These are phyloP conservation scores for Chytridiales sp. DNA, from an alignment of 371 early-diverging fungal species.

Conservation along the genomic window DNA sequence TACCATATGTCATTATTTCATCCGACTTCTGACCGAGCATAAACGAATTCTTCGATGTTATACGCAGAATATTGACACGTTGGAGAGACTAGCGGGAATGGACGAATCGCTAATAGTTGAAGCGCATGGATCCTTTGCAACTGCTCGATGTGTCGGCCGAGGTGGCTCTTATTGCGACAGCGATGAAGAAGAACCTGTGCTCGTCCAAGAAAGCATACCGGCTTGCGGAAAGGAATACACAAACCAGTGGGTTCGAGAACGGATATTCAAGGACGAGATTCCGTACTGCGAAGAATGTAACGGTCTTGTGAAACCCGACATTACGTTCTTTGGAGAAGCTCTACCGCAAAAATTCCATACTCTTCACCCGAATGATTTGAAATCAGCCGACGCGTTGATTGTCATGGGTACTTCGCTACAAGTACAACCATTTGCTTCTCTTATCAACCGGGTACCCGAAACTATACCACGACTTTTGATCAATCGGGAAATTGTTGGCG, in stretches of 20 bases:
- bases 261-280: conserved; percentile 54
- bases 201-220: conserved; percentile 22
- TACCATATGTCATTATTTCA: conserved; percentile 84
- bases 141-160: conserved; percentile 70
- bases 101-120: conserved; percentile 74
- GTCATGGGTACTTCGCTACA: conserved; percentile 80
- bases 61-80: conserved; percentile 95
- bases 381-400: conserved; percentile 76
- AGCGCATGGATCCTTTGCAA: conserved; percentile 91
- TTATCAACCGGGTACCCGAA: conserved; percentile 64
- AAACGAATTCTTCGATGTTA: conserved; percentile 77
- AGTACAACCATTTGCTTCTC: conserved; percentile 81
- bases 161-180: conserved; percentile 6
- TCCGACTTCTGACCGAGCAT: conserved; percentile 69
- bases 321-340: conserved; percentile 92
- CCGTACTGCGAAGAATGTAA: conserved; percentile 67
- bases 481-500: conserved; percentile 80
- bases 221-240: conserved; percentile 50
- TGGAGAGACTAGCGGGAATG: conserved; percentile 86
- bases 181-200: not conserved
- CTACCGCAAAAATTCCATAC: conserved; percentile 77
- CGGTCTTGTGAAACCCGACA: conserved; percentile 86
- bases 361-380: conserved; percentile 43
- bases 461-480: conserved; percentile 82
- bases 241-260: conserved; percentile 43